A percentile compares a stretch with the other conserved stretches of the same genome.
phyloP scores from a whole-genome alignment of 768 basidiomycete genomes.

The Xerocomus potaroensis region DNA sequence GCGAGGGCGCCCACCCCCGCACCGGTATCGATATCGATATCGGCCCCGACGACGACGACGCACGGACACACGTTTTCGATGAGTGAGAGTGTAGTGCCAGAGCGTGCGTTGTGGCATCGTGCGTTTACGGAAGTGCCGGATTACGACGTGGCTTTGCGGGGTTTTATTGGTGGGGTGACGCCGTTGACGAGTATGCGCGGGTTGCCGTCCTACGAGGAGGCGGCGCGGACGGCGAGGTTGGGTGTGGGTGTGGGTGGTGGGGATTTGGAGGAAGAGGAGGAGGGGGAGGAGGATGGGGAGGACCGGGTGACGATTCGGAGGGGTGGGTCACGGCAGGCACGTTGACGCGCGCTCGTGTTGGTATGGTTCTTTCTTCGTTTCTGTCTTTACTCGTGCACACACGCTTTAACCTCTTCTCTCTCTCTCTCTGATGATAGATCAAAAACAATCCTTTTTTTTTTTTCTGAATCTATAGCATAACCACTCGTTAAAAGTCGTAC shows the following conservation, averaged over 20 bases:
- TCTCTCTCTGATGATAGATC: neutral
- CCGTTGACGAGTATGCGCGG: conserved; percentile 74
- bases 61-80: too few species aligned
- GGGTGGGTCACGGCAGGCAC: neutral
- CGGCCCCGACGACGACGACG: too few species aligned
- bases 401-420: neutral
- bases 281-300: too few species aligned
- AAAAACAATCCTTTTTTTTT: too few species aligned
- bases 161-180: conserved; percentile 89
- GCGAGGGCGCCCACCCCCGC: too few species aligned
- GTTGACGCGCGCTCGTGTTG: neutral
- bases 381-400: too few species aligned
- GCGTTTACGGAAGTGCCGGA: conserved; percentile 79
- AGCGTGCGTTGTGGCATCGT: conserved; percentile 46
- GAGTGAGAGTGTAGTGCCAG: conserved; percentile 20
- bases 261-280: conserved; percentile 2
- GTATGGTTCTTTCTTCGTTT: neutral
- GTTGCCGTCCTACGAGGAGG: conserved; percentile 86
- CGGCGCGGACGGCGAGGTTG: conserved; percentile 19
- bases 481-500: too few species aligned
- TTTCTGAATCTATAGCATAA: too few species aligned
- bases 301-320: conserved; percentile 9
- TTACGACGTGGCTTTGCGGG: conserved; percentile 78
- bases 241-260: neutral
- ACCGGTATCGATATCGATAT: too few species aligned